Evolutionary conservation across 2,329 filamentous ascomycete genomes (phyloP).

Genomic region (Diaporthe helianthi): DNA sequence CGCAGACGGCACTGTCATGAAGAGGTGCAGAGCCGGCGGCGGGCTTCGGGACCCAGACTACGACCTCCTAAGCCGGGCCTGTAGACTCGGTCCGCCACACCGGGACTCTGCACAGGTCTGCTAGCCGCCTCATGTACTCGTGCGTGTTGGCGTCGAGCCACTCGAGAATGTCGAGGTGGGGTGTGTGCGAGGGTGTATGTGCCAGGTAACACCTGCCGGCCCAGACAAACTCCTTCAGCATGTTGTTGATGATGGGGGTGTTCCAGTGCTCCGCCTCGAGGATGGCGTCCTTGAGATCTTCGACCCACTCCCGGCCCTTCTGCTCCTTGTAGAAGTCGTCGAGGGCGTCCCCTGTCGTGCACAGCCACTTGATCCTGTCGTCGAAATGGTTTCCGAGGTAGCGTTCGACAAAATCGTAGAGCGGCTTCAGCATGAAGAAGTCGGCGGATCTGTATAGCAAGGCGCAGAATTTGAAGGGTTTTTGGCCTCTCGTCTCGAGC

Average conservation of each 20-base stretch:
- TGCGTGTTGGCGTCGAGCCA: neutral
- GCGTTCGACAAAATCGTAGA: neutral
- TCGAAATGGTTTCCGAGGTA: neutral
- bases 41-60: neutral
- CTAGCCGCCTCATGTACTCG: accelerated
- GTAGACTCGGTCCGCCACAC: neutral
- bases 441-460: neutral
- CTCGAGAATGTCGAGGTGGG: neutral
- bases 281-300: neutral
- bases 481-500: too few species aligned
- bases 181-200: accelerated
- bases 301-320: neutral
- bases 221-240: neutral
- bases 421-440: neutral
- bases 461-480: neutral
- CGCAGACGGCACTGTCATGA: accelerated
- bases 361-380: neutral
- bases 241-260: neutral
- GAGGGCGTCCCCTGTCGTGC: accelerated
- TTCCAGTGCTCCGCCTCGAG: neutral
- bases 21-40: neutral
- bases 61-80: neutral
- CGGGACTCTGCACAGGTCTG: neutral
- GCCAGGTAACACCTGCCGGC: accelerated
- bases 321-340: too few species aligned